Base-by-base conservation (phyloP, 129 eudicot species). In the Flaveria ramosissima region DNA sequence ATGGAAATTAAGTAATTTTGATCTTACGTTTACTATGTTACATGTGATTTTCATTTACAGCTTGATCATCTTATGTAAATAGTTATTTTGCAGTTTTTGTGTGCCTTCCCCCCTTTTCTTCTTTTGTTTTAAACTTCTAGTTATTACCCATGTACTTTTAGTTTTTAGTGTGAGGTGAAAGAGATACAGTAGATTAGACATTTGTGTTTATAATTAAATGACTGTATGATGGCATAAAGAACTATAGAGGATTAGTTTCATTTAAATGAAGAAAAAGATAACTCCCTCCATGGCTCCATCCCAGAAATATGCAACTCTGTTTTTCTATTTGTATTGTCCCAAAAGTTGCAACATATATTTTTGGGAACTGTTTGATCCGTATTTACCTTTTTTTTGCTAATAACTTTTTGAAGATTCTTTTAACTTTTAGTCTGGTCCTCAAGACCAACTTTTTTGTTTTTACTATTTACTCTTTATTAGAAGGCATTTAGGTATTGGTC, bases 311-410 rank as follows among this genome's bases (percentile, higher is more conserved):
- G 61, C 16, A 46, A 17, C 74, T 21, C 26, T 39, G 9, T 26
- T 27, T 14, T 50, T 70, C 47, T 8, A 50, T 10, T 45, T 45
- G 13, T 45, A 43, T 45, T 45, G 14, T 1, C 48, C 48, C 9
- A 45, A 45, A 9, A 45, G 9, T 45, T 10, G 48, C 56, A 14
- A 50, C 56, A 16, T 6, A 14, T 68, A 15, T 46, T 46, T 46
- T 16, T 74, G 41, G 24, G 1, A 45, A 78, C 0, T 59, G 46
- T 21, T 62, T 69, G 59, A 69, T 68, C 70, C 42, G n/a, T 13
- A 15, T 70, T 70, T 47, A 46, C 26, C 61, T 43, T 70, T 78
- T 70, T 78, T 61, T 78, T 61, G 62, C 32, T 4, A 39, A 9
- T 69, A 11, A 78, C 36, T 78, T 5, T 5, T 36, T 30, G 5